Base-by-base conservation (phyloP, 2,329 filamentous ascomycete species). In the Rhinocladiella similis region DNA sequence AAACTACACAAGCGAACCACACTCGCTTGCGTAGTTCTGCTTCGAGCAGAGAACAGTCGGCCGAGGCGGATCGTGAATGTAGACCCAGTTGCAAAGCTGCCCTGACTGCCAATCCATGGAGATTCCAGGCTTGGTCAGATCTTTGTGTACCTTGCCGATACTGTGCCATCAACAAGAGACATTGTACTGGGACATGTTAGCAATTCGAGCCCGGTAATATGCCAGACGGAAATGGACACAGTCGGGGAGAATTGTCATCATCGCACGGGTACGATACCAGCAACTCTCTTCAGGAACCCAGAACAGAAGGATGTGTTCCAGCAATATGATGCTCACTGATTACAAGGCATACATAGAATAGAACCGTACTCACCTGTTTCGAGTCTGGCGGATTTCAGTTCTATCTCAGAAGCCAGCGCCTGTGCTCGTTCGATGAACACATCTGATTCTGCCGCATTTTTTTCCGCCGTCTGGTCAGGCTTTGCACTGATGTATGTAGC, bases 401-500 rank as follows among this genome's bases (percentile, higher is more conserved):
- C 59, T 10, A 61, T 61, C 33, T 58, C 59, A 18, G 47, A 51
- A 4, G 59, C 54, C 38, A 61, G 53, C 7, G 55, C 55, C 29
- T 61, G 59, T 47, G 59, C 59, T 29, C 59, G 45, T 41, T 61
- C 59, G 18, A 61, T 61, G 46, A 58, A 61, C 16, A 61, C 54
- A 13, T 58, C 59, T 19, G 59, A 61, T 35, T 58, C 59, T 13
- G 55, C 59, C 9, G 59, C 59, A 55, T 58, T 61, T 39, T 61
- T 58, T 25, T 58, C 54, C 14, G 55, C 59, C 14, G 59, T 42
- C 38, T 58, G 59, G 35, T 58, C 49, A 3, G 59, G 59, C 19
- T 49, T 49, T 20, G 59, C 59, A 50, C 51, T 58, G 49, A 61
- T 58, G 39, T 61, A 61, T 6, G 65, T 67, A 0, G 65, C 61